phyloP scores from a whole-genome alignment of 2,329 filamentous ascomycete genomes.

The Trichoderma pleuroti region DNA sequence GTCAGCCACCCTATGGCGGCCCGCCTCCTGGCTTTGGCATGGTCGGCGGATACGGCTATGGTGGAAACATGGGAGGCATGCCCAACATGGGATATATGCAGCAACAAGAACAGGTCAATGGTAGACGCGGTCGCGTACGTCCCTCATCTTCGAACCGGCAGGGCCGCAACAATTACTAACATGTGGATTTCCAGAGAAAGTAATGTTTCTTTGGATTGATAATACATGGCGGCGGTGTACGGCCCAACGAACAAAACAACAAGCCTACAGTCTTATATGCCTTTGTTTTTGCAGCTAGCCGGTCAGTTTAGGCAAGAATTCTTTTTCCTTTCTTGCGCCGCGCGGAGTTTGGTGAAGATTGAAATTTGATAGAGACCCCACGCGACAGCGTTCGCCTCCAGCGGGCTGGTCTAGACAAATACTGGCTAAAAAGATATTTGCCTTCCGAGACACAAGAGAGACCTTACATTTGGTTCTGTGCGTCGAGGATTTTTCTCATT shows the following conservation, averaged over 20 bases:
- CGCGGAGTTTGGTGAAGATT: constrained; percentile 19
- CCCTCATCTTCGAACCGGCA: constrained; percentile 19
- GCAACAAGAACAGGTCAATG: constrained; percentile 53
- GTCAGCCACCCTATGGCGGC: constrained; percentile 43
- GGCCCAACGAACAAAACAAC: neutral
- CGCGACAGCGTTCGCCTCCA: constrained; percentile 13
- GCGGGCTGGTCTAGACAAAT: constrained; percentile 11
- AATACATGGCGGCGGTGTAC: neutral
- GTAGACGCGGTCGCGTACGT: constrained; percentile 58
- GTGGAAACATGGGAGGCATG: constrained; percentile 47
- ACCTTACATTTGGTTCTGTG: neutral
- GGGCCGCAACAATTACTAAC: constrained; percentile 26
- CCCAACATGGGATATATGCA: constrained; percentile 48
- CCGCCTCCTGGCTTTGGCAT: constrained; percentile 49
- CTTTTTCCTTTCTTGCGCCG: constrained; percentile 3
- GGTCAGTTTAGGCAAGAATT: constrained; percentile 2
- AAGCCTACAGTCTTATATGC: neutral
- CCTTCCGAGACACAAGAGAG: neutral
- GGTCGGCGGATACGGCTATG: constrained; percentile 45
- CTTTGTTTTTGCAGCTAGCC: constrained; percentile 10
- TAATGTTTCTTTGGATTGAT: constrained; percentile 16
- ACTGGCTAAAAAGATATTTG: constrained; percentile 14
- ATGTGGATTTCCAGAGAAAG: constrained; percentile 28
- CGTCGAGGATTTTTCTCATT: constrained; percentile 5
- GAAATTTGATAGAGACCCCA: constrained; percentile 20